Conservation (phyloP, 2,329 filamentous ascomycete species). For the Epichloe brachyelytri region DNA sequence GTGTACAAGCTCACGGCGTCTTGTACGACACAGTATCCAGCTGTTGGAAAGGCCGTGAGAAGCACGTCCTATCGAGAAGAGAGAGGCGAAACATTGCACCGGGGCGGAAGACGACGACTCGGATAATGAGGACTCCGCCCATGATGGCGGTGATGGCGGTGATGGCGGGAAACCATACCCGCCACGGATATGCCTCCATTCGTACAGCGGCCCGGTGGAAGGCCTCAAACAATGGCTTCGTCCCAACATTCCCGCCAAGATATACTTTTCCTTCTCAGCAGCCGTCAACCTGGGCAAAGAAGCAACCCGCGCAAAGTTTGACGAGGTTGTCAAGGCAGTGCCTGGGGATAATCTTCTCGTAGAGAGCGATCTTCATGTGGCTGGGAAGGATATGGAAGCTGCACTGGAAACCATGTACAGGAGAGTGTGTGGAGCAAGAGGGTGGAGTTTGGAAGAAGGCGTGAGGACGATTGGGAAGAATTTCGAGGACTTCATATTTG, state of each 20-base stretch:
- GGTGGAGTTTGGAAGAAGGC: slow-evolving; percentile 64
- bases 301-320: slow-evolving; percentile 34
- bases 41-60: slow-evolving; percentile 60
- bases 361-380: slow-evolving; percentile 81
- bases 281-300: slow-evolving; percentile 61
- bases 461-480: slow-evolving; percentile 56
- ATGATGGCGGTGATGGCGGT: slow-evolving; percentile 2
- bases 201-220: slow-evolving; percentile 69
- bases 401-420: slow-evolving; percentile 62
- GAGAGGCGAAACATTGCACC: slow-evolving; percentile 38
- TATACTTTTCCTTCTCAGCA: slow-evolving; percentile 83
- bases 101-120: slow-evolving; percentile 29
- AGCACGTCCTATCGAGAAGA: slow-evolving; percentile 43
- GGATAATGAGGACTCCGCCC: slow-evolving; percentile 22
- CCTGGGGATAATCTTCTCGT: slow-evolving; percentile 70
- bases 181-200: slow-evolving; percentile 84
- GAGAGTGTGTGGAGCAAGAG: slow-evolving; percentile 65
- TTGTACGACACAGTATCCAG: slow-evolving; percentile 52
- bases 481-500: slow-evolving; percentile 66
- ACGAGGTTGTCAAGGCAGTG: slow-evolving; percentile 54
- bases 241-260: slow-evolving; percentile 54
- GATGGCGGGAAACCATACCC: slow-evolving; percentile 50
- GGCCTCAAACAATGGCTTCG: slow-evolving; percentile 67
- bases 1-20: slow-evolving; percentile 63
- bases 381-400: slow-evolving; percentile 69